phyloP scores from a whole-genome alignment of 78 protist genomes.

The Isochrysis galbana region DNA sequence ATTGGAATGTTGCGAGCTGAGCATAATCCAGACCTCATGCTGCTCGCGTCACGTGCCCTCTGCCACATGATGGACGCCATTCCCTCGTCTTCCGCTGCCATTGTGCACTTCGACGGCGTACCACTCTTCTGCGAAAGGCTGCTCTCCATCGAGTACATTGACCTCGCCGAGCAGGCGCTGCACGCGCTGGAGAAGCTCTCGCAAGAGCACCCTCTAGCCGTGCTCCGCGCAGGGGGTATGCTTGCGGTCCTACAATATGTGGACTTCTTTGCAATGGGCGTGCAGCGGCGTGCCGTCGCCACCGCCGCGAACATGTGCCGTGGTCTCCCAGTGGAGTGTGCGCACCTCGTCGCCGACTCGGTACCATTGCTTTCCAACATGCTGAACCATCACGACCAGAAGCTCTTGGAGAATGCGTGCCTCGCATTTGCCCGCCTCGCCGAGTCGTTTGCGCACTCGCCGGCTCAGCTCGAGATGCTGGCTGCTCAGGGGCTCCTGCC shows the following conservation, averaged over 20 bases:
- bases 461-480: not conserved
- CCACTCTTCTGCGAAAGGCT: conserved; percentile 68
- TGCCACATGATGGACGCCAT: conserved; percentile 76
- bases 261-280: conserved; percentile 79
- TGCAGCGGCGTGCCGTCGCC: conserved; percentile 75
- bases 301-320: conserved; percentile 67
- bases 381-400: conserved; percentile 44
- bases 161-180: conserved; percentile 89
- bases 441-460: not conserved
- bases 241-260: conserved; percentile 76
- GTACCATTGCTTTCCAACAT: conserved; percentile 65
- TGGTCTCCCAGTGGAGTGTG: conserved; percentile 59
- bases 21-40: conserved; percentile 76
- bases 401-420: conserved; percentile 59
- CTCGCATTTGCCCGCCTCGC: conserved; percentile 49
- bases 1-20: conserved; percentile 54
- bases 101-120: conserved; percentile 64
- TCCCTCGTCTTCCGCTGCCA: conserved; percentile 49
- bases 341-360: conserved; percentile 59
- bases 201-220: conserved; percentile 62
- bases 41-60: conserved; percentile 73
- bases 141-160: conserved; percentile 82
- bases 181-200: conserved; percentile 73
- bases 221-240: conserved; percentile 78
- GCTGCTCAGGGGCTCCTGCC: conserved; percentile 16